phyloP scores from a whole-genome alignment of 106 monocot genomes.

The Vanilla planifolia region DNA sequence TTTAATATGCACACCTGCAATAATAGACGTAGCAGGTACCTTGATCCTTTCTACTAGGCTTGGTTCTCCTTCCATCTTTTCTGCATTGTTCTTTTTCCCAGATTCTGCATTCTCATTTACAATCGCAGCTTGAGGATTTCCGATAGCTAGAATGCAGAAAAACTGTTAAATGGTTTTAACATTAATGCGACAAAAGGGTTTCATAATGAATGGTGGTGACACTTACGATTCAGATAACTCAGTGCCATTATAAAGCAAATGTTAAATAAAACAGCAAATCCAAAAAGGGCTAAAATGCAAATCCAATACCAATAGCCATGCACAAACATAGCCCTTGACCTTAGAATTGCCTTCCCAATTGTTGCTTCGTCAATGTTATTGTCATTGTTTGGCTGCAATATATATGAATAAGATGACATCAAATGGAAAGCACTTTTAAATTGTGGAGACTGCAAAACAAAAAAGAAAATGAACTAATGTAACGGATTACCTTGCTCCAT shows the following conservation, averaged over 20 bases:
- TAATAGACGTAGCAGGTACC: neutral
- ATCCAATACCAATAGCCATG: conserved; percentile 64
- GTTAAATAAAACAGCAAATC: conserved; percentile 55
- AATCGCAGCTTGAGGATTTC: conserved; percentile 24
- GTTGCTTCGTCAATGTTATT: conserved; percentile 44
- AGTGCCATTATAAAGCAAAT: conserved; percentile 42
- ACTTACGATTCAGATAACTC: conserved; percentile 61
- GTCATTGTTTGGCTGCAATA: conserved; percentile 56
- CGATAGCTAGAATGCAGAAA: conserved; percentile 33
- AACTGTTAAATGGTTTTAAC: too few species aligned
- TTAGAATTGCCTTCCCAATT: conserved; percentile 65
- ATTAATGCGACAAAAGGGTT: too few species aligned
- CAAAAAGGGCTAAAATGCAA: conserved; percentile 48
- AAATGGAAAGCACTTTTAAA: conserved; percentile 14
- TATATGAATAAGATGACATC: neutral
- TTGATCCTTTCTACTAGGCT: conserved; percentile 3
- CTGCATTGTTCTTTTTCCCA: conserved; percentile 8
- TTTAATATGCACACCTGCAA: conserved; percentile 10
- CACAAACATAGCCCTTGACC: conserved; percentile 55
- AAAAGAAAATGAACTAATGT: neutral
- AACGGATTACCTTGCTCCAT: conserved; percentile 37
- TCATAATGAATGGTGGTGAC: too few species aligned
- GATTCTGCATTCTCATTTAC: conserved; percentile 24
- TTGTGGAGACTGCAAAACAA: conserved; percentile 5
- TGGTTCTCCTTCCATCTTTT: conserved; percentile 5